Conservation (phyloP, 169 alveolate genomes). For the Eimeria necatrix region DNA sequence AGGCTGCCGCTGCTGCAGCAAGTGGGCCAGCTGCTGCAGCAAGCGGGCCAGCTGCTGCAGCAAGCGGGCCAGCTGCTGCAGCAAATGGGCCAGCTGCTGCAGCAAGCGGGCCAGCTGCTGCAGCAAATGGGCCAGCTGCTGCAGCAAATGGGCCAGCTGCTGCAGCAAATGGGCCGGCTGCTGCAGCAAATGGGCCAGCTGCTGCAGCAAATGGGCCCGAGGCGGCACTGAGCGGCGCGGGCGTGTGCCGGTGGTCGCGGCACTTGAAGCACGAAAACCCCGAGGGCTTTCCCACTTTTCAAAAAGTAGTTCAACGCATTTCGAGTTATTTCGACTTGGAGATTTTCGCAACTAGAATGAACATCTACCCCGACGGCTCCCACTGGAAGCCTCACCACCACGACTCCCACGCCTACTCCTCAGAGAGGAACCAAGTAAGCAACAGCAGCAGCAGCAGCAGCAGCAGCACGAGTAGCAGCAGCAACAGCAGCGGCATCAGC, state of each 20-base stretch:
- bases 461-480: no score
- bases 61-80: neutral
- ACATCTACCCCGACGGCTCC: constrained; percentile 81
- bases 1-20: neutral
- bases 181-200: neutral
- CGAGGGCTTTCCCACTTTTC: constrained; percentile 78
- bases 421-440: constrained; percentile 17
- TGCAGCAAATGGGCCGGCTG: neutral
- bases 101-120: neutral
- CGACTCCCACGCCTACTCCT: constrained; percentile 84
- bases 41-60: neutral
- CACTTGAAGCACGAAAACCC: constrained; percentile 83
- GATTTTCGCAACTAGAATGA: constrained; percentile 81
- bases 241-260: constrained; percentile 73
- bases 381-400: constrained; percentile 87
- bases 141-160: neutral
- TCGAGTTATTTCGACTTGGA: constrained; percentile 78
- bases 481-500: no score
- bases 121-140: neutral
- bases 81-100: constrained; percentile 47
- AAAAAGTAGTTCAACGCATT: constrained; percentile 52
- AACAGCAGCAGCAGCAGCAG: neutral
- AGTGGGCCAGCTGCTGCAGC: constrained; percentile 30
- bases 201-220: neutral
- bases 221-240: neutral